phyloP scores from a whole-genome alignment of 345 rosid genomes.

The Orychophragmus violaceus region DNA sequence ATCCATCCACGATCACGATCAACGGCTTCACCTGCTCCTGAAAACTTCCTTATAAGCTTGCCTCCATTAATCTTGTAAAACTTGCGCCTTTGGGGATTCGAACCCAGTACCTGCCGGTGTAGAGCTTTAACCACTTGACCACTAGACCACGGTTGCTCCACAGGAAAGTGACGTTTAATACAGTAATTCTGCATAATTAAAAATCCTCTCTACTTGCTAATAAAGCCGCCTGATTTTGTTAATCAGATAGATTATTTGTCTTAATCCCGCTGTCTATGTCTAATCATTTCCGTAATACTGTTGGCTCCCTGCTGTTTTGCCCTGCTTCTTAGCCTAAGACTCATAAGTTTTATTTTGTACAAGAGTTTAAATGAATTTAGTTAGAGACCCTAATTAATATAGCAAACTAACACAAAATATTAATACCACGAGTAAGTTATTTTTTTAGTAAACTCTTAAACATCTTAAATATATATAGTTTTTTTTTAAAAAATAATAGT shows the following conservation, averaged over 20 bases:
- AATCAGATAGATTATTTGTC: constrained; percentile 28
- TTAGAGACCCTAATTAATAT: not conserved
- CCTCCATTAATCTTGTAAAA: too few species aligned
- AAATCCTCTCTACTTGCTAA: constrained; percentile 7
- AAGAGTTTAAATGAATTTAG: not conserved
- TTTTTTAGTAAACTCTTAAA: too few species aligned
- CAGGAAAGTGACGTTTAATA: constrained; percentile 25
- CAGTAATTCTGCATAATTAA: constrained; percentile 17
- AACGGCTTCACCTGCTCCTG: too few species aligned
- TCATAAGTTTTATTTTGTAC: not conserved
- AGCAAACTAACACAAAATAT: not conserved
- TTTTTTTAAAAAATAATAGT: not conserved
- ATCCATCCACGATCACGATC: too few species aligned
- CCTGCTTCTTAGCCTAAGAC: not conserved
- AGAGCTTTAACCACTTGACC: too few species aligned
- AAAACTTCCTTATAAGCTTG: too few species aligned
- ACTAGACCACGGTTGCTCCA: too few species aligned
- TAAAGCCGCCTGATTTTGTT: constrained; percentile 24
- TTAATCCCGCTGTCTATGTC: constrained; percentile 25
- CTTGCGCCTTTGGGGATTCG: too few species aligned
- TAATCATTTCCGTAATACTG: constrained; percentile 27
- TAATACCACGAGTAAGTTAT: not conserved
- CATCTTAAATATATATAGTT: not conserved
- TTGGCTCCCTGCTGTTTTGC: constrained; percentile 18
- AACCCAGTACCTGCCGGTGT: too few species aligned